A percentile compares a stretch with the other conserved stretches of the same genome.
Evolutionary conservation across 352 stramenopile species (phyloP).

Genomic region (Phytophthora kernoviae): DNA sequence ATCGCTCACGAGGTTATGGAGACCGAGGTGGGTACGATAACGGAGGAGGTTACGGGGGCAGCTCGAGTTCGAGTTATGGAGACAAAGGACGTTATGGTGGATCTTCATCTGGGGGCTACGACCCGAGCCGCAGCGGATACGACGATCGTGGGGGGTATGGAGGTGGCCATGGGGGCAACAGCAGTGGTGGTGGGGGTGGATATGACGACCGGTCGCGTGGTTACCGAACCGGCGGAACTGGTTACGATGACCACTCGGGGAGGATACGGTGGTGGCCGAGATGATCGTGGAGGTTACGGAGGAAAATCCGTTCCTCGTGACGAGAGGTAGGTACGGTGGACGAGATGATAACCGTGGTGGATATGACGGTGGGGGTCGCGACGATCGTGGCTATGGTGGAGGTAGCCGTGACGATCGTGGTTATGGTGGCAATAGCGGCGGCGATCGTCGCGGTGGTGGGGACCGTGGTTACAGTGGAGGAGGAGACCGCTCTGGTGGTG

Average conservation of each 20-base stretch:
- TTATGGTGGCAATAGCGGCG: conserved; percentile 13
- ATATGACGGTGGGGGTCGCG: neutral
- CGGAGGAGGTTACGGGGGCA: conserved; percentile 12
- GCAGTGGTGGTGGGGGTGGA: conserved; percentile 11
- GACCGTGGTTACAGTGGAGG: conserved; percentile 21
- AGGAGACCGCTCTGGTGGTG: conserved; percentile 34
- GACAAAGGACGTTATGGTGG: conserved; percentile 11
- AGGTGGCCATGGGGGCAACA: conserved; percentile 9
- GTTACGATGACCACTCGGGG: conserved; percentile 28
- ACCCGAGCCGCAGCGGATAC: conserved; percentile 28
- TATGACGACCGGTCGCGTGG: conserved; percentile 28
- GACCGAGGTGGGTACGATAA: conserved; percentile 15
- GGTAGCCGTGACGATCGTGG: conserved; percentile 10
- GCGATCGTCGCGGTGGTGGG: conserved; percentile 18
- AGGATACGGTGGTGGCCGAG: conserved; percentile 1
- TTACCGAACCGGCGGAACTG: conserved; percentile 2
- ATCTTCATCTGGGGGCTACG: conserved; percentile 17
- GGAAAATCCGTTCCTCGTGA: conserved; percentile 3
- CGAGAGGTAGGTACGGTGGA: neutral
- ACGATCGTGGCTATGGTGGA: conserved; percentile 1
- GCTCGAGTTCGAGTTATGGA: neutral
- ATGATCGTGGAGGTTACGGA: conserved; percentile 24
- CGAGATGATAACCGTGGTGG: conserved; percentile 18
- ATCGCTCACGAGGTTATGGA: conserved; percentile 3
- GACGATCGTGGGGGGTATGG: conserved; percentile 28